These are phyloP conservation scores for Mycena indigotica DNA, from an alignment of 768 basidiomycete genomes.

Conservation along the genomic window DNA sequence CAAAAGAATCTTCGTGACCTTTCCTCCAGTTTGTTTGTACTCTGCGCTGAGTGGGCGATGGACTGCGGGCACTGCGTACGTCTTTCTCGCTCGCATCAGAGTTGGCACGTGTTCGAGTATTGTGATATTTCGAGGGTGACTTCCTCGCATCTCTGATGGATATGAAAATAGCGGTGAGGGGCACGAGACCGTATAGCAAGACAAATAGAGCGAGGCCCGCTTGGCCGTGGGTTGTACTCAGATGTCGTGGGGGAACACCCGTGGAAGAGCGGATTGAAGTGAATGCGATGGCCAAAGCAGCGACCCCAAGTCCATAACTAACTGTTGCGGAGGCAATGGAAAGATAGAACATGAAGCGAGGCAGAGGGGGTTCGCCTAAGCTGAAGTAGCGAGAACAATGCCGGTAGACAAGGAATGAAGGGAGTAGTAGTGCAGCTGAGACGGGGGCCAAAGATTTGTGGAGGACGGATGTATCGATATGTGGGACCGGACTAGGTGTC, in stretches of 20 bases:
- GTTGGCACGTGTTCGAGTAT: conserved; percentile 24
- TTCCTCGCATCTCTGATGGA: conserved; percentile 17
- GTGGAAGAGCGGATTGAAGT: conserved; percentile 44
- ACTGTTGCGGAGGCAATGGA: conserved; percentile 26
- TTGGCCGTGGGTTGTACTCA: conserved; percentile 65
- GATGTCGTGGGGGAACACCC: too few relatives aligned
- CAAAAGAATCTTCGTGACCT: conserved; percentile 47
- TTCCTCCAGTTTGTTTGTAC: conserved; percentile 44
- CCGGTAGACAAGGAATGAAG: conserved; percentile 40
- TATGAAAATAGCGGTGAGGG: conserved; percentile 32
- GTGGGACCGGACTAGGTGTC: conserved; percentile 8
- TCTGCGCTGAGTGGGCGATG: conserved; percentile 46
- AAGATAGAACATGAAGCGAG: conserved; percentile 29
- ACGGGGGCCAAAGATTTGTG: conserved; percentile 51
- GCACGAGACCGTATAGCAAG: conserved; percentile 58
- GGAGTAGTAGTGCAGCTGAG: conserved; percentile 44
- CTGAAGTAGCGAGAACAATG: conserved; percentile 25
- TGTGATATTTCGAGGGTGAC: conserved; percentile 12
- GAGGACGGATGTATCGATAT: conserved; percentile 40
- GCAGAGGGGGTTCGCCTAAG: conserved; percentile 11
- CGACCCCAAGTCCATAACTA: conserved; percentile 63
- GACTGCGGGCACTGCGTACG: conserved; percentile 35
- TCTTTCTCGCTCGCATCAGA: conserved; percentile 34
- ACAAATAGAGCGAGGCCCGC: conserved; percentile 68
- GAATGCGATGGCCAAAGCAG: conserved; percentile 64